Base-by-base conservation (phyloP, 1,139 yeast genomes). In the Yamadazyma sp. region DNA sequence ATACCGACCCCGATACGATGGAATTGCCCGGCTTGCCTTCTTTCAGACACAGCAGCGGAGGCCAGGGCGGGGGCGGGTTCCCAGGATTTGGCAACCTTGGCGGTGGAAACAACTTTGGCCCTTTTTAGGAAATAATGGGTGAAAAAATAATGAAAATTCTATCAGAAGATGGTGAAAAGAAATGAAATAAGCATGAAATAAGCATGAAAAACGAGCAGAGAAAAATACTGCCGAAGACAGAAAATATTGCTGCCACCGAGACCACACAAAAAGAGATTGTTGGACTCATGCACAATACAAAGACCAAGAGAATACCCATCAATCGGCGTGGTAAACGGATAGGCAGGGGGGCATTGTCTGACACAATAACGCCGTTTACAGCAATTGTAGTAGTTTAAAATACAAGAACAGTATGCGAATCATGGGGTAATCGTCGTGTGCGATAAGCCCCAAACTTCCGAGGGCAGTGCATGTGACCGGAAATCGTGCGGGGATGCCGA, bases 1-100 rank as follows among this genome's bases (percentile, higher is more conserved):
- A 20, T 8, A 20, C 22, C 22, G 72, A 64, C 32, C 47, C 42
- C n/a, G 74, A 69, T 36, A 70, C 72, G 46, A 46, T 71, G 43
- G 30, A 62, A 29, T 50, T 70, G 33, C 80, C 81, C 44, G 81
- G 81, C 0, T 58, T 77, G n/a, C 81, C 81, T 0, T 72, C 73
- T 17, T 52, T 66, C 40, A 62, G 77, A 15, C 37, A 37, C 5
- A 43, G 49, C 24, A 35, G 43, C 11, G 51, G 54, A 7, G 50
- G 55, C 5, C 33, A 39, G 17, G 48, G 49, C 4, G 41, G 37
- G 22, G 33, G 14, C 14, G 33, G 27, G 11, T 35, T 39, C 26
- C 36, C 36, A 9, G 36, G 36, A n/a, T 33, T 33, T 26, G 37
- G 37, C 10, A 11, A 18, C 24, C 12, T 18, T 18, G 33, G 33